Base-by-base conservation (phyloP, 108 stramenopile genomes). In the Nannochloropsis gaditana region DNA sequence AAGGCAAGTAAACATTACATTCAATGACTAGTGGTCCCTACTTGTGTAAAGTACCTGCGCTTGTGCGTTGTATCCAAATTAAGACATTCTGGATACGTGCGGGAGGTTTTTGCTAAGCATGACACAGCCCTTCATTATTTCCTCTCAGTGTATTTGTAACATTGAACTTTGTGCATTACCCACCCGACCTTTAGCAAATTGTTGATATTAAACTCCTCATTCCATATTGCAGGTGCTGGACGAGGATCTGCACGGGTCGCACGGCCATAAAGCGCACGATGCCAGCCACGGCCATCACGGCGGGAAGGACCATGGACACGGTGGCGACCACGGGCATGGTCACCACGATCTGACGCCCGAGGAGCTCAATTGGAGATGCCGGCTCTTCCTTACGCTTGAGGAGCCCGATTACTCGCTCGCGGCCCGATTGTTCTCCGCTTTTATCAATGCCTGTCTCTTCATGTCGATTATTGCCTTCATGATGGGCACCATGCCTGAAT, bases 371-470 rank as follows among this genome's bases (percentile, higher is more conserved):
- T 73, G 59, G 59, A 73, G n/a, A n/a, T 73, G 59, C 59, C 59
- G 59, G n/a, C 59, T 73, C 3, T 73, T 73, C 59, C 15, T 73
- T 15, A 73, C 59, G 15, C 15, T 73, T 1, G 59, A 73, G 59
- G 59, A 73, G 4, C 59, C 59, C 59, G n/a, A n/a, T 73, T 73
- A n/a, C 59, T 73, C 59, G 59, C 59, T 73, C n/a, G n/a, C 59
- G 19, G 59, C 59, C n/a, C 59, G 59, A 73, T 73, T 73, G 2
- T 15, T 73, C 4, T 73, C 59, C 59, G 59, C 59, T n/a, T 73
- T 73, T 73, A 73, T 73, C 59, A 73, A 73, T n/a, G 59, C 59
- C 2, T 73, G 59, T n/a, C n/a, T 73, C 19, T 73, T 73, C 59
- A 15, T 73, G 19, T 73, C 59, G 4, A 73, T 73, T 8, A n/a